Base-by-base conservation (phyloP, 768 basidiomycete genomes). In the Kwoniella mangroviensis region DNA sequence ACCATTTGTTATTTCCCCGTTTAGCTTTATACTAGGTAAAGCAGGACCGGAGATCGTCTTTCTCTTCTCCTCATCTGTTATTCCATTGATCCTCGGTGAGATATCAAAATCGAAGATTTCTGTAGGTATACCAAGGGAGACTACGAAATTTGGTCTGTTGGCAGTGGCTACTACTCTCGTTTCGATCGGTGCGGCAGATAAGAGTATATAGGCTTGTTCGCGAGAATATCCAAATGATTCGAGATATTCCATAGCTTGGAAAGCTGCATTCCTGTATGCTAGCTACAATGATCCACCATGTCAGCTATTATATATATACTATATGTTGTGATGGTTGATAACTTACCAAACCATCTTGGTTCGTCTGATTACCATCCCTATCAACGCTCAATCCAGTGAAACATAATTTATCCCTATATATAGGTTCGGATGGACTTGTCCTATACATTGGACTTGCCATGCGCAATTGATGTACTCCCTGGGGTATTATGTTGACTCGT, bases 191-290 rank as follows among this genome's bases (percentile, higher is more conserved):
- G 90, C 90, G 0, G 90, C 90, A 1, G 88, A 88, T 22, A 91
- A 85, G 17, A 91, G 82, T 11, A 91, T 86, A 75, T 91, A 91
- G 4, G 89, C 88, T 85, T 92, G 91, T 81, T 92, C 91, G 15
- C 90, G 88, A 43, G 91, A 91, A 74, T 91, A 91, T 24, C 91
- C 91, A 61, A 91, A 84, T 88, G 90, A 67, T 49, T 56, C 64
- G 54, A 92, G 85, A 79, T 92, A 92, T 2, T 87, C 86, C 62
- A 92, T 92, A 2, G 89, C 87, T 74, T 91, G 91, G 65, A 91
- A 83, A 0, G 91, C 90, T 5, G 91, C 91, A 82, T 91, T 90
- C 78, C 92, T 91, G 80, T 90, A 92, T 2, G 91, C 91, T 19
- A 67, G 7, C 66, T 67, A 28, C 28, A 28, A 28, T 28, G 6